Conservation (phyloP, 768 basidiomycete species). For the Cystofilobasidium ferigula region DNA sequence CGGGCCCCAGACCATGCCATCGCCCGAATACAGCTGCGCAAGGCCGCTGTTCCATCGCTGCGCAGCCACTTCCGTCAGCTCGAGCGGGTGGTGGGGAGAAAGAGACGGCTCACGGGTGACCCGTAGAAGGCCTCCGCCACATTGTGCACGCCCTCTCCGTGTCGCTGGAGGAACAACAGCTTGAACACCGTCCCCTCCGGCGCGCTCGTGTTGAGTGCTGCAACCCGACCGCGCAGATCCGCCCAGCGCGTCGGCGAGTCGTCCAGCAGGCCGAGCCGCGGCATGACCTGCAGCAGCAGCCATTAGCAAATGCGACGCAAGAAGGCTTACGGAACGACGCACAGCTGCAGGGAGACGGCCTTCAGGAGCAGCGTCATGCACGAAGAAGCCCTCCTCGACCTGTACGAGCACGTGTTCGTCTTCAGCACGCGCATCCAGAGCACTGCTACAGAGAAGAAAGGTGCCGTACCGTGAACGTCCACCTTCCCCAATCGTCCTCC, state of each 20-base stretch:
- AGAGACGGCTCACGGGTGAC: background rate
- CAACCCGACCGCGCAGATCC: constrained; percentile 1
- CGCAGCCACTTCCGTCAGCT: too few species aligned
- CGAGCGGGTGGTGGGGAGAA: background rate
- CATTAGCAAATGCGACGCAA: background rate
- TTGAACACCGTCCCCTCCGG: constrained; percentile 1
- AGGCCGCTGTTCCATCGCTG: background rate
- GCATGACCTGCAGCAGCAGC: constrained; percentile 1
- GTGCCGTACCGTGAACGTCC: background rate
- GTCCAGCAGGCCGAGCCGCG: constrained; percentile 17
- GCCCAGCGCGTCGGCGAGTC: constrained; percentile 16
- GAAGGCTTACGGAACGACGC: background rate
- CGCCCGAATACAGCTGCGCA: background rate
- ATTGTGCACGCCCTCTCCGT: constrained; percentile 23
- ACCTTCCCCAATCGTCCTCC: background rate
- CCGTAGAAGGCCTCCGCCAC: constrained; percentile 19
- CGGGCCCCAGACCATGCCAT: constrained; percentile 3
- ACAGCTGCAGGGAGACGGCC: background rate
- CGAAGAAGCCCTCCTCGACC: background rate
- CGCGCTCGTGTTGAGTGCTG: constrained; percentile 13
- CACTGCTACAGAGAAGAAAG: background rate
- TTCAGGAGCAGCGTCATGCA: background rate
- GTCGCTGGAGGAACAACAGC: constrained; percentile 19
- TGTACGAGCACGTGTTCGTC: too few species aligned
- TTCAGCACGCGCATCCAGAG: background rate